Evolutionary conservation across 768 basidiomycete genomes (phyloP), one percentile per base, ranked within the genome.

Genomic region (Mycena belliarum): DNA sequence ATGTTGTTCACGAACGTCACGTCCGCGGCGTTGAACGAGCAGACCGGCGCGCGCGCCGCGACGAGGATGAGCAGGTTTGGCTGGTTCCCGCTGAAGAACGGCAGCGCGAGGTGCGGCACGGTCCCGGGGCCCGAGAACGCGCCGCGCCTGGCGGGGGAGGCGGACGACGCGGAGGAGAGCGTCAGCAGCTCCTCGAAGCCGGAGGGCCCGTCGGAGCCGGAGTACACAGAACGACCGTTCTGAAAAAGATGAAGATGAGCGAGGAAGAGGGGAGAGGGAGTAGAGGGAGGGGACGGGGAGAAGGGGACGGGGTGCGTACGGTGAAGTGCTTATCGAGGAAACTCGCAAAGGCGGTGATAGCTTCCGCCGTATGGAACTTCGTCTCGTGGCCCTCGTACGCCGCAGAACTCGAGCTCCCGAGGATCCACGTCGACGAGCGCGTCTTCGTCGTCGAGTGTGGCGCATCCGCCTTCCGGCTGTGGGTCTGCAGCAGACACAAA

Each of bases 41-140:
- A 53, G 6, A 52, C 40, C 6, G 50, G 50, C 0, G 44, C 15
- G 15, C 51, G 24, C 15, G 55, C 49, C 1, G 51, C 54, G 15
- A 61, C 55, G 6, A 61, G 23, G 41, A 61, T 45, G 28, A 61
- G 50, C 15, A 58, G 40, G n/a, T 53, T 62, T 7, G 61, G 61
- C 15, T 42, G 52, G 8, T 50, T 37, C 6, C 46, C 51, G 35
- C 51, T 47, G 37, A 54, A 62, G 41, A 62, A 58, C 14, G 61
- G 61, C 7, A 62, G 15, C 1, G 57, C 61, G n/a, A 62, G 28
- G 14, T 62, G 61, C 1, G 61, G 25, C 3, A 51, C 33, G n/a
- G 35, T n/a, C 14, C n/a, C 37, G 5, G 56, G 20, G 7, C 4
- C n/a, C 12, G 8, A 24, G n/a, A 21, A 45, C 9, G 45, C 40